Evolutionary conservation across 768 basidiomycete species (phyloP).

Genomic region (Naematelia aurantialba): DNA sequence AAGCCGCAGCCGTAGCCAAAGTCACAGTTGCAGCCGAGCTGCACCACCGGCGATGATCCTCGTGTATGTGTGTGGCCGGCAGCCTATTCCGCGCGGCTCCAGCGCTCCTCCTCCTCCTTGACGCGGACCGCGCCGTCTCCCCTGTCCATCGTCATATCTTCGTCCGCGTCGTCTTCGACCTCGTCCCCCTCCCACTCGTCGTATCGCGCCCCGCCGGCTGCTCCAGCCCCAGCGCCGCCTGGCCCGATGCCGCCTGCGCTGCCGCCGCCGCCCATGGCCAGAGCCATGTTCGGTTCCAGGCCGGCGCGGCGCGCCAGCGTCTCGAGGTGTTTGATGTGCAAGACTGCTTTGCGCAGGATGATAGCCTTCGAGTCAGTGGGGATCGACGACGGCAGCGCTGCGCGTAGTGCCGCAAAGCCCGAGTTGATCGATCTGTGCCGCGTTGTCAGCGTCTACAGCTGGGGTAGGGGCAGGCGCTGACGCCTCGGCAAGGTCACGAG

Average conservation of each 20-base stretch:
- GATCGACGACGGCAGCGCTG: slow-evolving; percentile 28
- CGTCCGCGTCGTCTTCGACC: not conserved
- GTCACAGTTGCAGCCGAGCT: too few relatives aligned
- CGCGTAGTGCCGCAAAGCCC: slow-evolving; percentile 33
- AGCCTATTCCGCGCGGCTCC: not conserved
- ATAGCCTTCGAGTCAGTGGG: slow-evolving; percentile 43
- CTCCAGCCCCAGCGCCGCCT: not conserved
- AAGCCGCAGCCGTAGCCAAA: too few relatives aligned
- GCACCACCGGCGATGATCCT: too few relatives aligned
- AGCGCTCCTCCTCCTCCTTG: not conserved
- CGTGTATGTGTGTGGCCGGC: too few relatives aligned
- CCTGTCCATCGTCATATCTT: not conserved
- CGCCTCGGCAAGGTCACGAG: too few relatives aligned
- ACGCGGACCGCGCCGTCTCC: not conserved
- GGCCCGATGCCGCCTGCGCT: not conserved
- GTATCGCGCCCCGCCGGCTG: not conserved
- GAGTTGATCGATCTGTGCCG: slow-evolving; percentile 43
- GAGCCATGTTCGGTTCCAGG: not conserved
- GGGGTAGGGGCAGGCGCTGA: too few relatives aligned
- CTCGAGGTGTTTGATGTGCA: slow-evolving; percentile 37
- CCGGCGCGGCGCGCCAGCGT: slow-evolving; percentile 15
- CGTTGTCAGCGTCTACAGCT: too few relatives aligned
- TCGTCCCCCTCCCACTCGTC: not conserved
- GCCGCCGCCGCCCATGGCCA: not conserved
- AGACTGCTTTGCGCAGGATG: slow-evolving; percentile 41